Evolutionary conservation across 352 stramenopile species (phyloP).

Genomic region (Globisporangium nodosum): DNA sequence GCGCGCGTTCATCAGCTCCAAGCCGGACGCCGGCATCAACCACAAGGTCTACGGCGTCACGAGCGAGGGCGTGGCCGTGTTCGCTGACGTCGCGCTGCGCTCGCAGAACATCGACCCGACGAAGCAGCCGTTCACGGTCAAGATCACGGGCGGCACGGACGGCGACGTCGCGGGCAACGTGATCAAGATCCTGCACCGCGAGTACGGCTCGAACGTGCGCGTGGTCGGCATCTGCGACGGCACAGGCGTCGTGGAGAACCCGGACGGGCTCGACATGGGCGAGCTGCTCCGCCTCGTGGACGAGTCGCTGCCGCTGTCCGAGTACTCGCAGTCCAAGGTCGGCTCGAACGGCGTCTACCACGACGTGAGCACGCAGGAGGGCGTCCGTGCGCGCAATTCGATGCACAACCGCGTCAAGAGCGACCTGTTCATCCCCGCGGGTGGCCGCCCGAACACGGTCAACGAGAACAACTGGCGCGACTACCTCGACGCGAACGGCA

Average conservation of each 20-base stretch:
- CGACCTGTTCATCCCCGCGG: constrained; percentile 96
- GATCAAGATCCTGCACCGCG: constrained; percentile 95
- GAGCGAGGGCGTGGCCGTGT: constrained; percentile 95
- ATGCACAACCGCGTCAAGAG: constrained; percentile 96
- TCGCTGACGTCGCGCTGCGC: constrained; percentile 92
- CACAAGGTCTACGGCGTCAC: constrained; percentile 99
- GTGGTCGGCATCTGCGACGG: constrained; percentile 94
- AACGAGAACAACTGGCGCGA: constrained; percentile 85
- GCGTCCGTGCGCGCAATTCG: constrained; percentile 93
- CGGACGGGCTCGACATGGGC: constrained; percentile 89
- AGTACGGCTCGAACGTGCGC: constrained; percentile 48
- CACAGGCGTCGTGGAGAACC: constrained; percentile 92
- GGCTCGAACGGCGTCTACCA: constrained; percentile 44
- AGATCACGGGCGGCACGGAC: constrained; percentile 96
- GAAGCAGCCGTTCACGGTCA: constrained; percentile 91
- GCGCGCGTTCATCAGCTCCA: constrained; percentile 96
- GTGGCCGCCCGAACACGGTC: constrained; percentile 93
- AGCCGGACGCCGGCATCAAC: constrained; percentile 95
- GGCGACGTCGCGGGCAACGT: constrained; percentile 97
- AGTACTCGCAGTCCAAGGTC: constrained; percentile 84
- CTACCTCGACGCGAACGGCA: constrained; percentile 71
- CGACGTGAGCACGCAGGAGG: constrained; percentile 63
- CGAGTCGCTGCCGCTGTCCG: constrained; percentile 79
- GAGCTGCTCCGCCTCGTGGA: constrained; percentile 92
- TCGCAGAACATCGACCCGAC: constrained; percentile 87